These are phyloP conservation scores for cucumber (Cucumis sativus) DNA, from an alignment of 306 rosid species.

Conservation along the genomic window Cucumber_9930_V3 NC_026659.2:24795001-24795500, in stretches of 20 bases:
- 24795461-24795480: no score
- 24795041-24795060: conserved; percentile 85
- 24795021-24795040: conserved; percentile 71
- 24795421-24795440: no score
- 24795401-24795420: no score
- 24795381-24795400: no score
- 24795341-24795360: no score
- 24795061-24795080: conserved; percentile 58
- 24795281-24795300: no score
- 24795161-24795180: neutral
- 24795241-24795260: neutral
- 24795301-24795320: no score
- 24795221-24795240: neutral
- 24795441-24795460: no score
- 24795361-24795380: no score
- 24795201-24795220: neutral
- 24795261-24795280: neutral
- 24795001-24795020: conserved; percentile 72
- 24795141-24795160: neutral
- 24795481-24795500: no score
- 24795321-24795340: no score
- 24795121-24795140: neutral
- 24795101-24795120: neutral
- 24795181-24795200: neutral
- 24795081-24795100: neutral